Conservation (phyloP, 352 stramenopile genomes). For the Phytophthora idaei region DNA sequence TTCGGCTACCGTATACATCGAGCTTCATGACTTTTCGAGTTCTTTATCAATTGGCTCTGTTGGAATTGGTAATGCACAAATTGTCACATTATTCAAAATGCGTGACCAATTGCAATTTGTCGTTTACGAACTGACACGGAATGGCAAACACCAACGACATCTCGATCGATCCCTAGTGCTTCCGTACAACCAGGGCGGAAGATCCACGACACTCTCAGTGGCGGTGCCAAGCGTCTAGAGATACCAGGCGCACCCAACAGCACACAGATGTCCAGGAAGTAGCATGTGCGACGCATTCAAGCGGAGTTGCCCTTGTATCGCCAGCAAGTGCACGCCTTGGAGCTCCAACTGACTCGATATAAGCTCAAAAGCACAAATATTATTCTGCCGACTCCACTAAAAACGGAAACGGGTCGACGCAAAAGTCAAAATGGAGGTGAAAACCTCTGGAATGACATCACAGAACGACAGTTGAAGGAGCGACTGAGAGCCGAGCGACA, state of each 20-base stretch:
- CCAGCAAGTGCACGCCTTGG: constrained; percentile 33
- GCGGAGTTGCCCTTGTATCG: constrained; percentile 35
- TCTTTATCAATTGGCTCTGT: too few species aligned
- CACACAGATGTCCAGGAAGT: constrained; percentile 1
- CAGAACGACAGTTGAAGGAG: constrained; percentile 27
- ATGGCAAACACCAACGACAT: too few species aligned
- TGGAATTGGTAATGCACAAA: neutral
- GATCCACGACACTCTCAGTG: too few species aligned
- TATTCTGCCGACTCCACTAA: neutral
- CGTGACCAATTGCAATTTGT: too few species aligned
- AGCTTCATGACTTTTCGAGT: too few species aligned
- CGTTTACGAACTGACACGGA: neutral
- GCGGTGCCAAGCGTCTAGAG: neutral
- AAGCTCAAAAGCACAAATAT: constrained; percentile 1
- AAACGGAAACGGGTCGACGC: neutral
- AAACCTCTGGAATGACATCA: constrained; percentile 18
- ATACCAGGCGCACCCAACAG: neutral
- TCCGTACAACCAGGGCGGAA: too few species aligned
- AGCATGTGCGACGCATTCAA: constrained; percentile 18
- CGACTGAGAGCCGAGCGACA: constrained; percentile 18
- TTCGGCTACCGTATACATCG: too few species aligned
- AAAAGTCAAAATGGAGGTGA: neutral
- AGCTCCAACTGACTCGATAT: constrained; percentile 27
- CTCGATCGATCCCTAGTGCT: too few species aligned
- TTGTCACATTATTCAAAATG: too few species aligned